A percentile compares a stretch with the other conserved stretches of the same genome.
Conservation (phyloP, 208 protist genomes). For the Leishmania braziliensis region DNA sequence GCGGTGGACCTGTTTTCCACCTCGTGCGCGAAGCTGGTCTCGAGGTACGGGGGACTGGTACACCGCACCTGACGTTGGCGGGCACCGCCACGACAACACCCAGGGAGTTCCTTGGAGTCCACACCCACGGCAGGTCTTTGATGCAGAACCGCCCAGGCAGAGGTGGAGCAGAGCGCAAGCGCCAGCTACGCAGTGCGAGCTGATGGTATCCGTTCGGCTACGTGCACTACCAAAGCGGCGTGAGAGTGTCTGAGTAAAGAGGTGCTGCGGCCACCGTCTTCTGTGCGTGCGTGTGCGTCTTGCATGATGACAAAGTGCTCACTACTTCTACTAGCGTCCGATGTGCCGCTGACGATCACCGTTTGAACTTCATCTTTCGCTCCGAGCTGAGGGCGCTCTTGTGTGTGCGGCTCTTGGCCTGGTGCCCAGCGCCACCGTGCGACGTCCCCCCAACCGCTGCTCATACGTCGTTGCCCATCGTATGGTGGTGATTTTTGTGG, state of each 20-base stretch:
- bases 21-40: too few species aligned
- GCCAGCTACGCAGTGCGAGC: conserved; percentile 38
- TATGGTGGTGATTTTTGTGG: conserved; percentile 34
- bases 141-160: too few species aligned
- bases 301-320: conserved; percentile 29
- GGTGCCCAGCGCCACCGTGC: not conserved
- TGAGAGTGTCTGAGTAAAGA: not conserved
- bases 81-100: too few species aligned
- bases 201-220: conserved; percentile 26
- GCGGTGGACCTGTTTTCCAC: too few species aligned
- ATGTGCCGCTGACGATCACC: conserved; percentile 17
- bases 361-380: conserved; percentile 46
- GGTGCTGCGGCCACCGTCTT: too few species aligned
- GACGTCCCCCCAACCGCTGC: conserved; percentile 35
- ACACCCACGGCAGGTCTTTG: too few species aligned
- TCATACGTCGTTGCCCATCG: conserved; percentile 22
- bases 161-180: not conserved
- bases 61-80: too few species aligned
- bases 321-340: not conserved
- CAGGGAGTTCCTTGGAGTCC: too few species aligned
- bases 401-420: not conserved
- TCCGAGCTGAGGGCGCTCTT: conserved; percentile 45
- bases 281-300: too few species aligned
- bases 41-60: too few species aligned
- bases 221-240: conserved; percentile 35